These are phyloP conservation scores for Rheum nobile DNA, from an alignment of 148 eudicot species.

Conservation along the genomic window DNA sequence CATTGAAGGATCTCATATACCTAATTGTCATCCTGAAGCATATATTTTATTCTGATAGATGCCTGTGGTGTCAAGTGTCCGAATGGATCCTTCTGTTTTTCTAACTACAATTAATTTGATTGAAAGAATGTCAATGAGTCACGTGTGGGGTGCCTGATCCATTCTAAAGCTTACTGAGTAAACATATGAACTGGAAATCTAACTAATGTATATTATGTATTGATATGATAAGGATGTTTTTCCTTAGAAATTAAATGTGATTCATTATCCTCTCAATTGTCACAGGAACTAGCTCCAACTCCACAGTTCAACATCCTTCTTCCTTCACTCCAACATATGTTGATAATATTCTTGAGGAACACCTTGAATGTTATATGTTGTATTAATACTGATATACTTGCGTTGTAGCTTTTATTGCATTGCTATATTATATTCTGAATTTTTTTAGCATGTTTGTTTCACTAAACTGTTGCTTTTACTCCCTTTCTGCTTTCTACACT, in stretches of 20 bases:
- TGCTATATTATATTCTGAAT: not conserved
- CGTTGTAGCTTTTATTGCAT: not conserved
- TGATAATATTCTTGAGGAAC: not conserved
- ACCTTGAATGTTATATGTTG: not conserved
- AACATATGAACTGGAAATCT: not conserved
- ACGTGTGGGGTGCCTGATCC: not conserved
- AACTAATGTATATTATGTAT: not conserved
- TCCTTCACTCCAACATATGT: not conserved
- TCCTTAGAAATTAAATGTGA: not conserved
- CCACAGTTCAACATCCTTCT: not conserved
- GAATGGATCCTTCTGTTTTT: not conserved
- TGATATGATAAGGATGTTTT: not conserved
- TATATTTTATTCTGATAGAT: no score
- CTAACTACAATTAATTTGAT: not conserved
- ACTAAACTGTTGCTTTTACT: not conserved
- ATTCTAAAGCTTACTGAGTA: not conserved
- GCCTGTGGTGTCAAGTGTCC: not conserved
- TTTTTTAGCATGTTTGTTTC: not conserved
- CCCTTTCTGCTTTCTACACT: not conserved
- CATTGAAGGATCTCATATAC: no score
- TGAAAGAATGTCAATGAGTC: not conserved
- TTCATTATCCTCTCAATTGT: not conserved
- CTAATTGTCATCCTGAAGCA: no score
- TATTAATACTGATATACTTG: not conserved
- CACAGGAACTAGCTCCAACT: not conserved